Evolutionary conservation across 805 yeast species (phyloP).

Genomic region (Sugiyamaella floridensis): DNA sequence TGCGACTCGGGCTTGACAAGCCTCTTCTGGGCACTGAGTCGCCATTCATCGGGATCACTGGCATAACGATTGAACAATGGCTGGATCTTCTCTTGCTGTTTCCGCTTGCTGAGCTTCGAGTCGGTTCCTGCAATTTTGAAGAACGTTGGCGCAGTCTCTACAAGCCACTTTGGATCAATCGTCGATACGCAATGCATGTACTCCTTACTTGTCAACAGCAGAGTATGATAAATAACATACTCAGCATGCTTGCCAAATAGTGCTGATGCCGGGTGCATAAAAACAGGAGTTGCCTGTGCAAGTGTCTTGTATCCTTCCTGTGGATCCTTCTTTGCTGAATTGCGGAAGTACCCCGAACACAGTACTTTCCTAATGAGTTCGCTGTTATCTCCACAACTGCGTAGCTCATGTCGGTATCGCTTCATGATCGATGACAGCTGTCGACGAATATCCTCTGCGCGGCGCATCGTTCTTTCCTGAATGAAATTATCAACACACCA

Average conservation of each 20-base stretch:
- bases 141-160: conserved; percentile 69
- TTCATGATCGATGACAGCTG: conserved; percentile 53
- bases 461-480: conserved; percentile 62
- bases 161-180: conserved; percentile 63
- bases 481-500: conserved; percentile 86
- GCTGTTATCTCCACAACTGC: conserved; percentile 29
- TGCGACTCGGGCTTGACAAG: conserved; percentile 7
- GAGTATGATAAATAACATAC: conserved; percentile 69
- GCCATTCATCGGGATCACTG: conserved; percentile 65
- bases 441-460: conserved; percentile 63
- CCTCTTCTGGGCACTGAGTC: conserved; percentile 45
- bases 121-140: conserved; percentile 56
- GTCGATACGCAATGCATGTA: conserved; percentile 76
- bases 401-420: conserved; percentile 25
- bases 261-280: conserved; percentile 80
- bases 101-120: conserved; percentile 39
- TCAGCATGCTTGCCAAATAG: conserved; percentile 71
- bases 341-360: conserved; percentile 63
- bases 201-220: conserved; percentile 79
- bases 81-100: conserved; percentile 57
- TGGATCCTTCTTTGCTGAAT: conserved; percentile 57
- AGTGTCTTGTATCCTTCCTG: conserved; percentile 45
- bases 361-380: conserved; percentile 45
- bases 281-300: conserved; percentile 41
- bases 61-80: conserved; percentile 63